Evolutionary conservation across 257 asterid species (phyloP), one percentile per base, ranked within the genome.

Genomic region (Haberlea rhodopensis): DNA sequence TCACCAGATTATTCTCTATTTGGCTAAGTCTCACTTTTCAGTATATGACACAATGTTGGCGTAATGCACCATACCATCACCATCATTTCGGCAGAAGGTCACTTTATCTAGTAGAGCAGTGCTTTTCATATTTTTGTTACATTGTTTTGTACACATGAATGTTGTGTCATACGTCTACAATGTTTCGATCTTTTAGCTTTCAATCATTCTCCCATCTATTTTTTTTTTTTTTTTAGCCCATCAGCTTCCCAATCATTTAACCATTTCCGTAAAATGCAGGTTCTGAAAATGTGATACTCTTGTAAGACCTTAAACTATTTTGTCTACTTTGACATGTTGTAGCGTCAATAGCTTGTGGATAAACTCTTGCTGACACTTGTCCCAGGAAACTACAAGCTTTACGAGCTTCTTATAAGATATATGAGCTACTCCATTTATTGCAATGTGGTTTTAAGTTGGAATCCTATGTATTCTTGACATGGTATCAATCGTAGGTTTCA

Each of bases 321-420:
- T n/a, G n/a, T n/a, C n/a, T n/a, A n/a, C n/a, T n/a, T n/a, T n/a
- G n/a, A n/a, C n/a, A n/a, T n/a, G n/a, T n/a, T n/a, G n/a, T n/a
- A n/a, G n/a, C 59, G 16, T 71, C 26, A 75, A 71, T 89, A 92
- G 99, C 95, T 92, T 68, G 96, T 92, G 40, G 97, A 91, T 28
- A 85, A 96, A 79, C 91, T n/a, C n/a, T n/a, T n/a, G n/a, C n/a
- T n/a, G n/a, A n/a, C n/a, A n/a, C n/a, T n/a, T n/a, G n/a, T n/a
- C n/a, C n/a, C n/a, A n/a, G n/a, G n/a, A n/a, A n/a, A n/a, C n/a
- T n/a, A n/a, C n/a, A n/a, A n/a, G n/a, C n/a, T n/a, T n/a, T n/a
- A n/a, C n/a, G n/a, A n/a, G n/a, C n/a, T n/a, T n/a, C n/a, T n/a
- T n/a, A n/a, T n/a, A n/a, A n/a, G n/a, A n/a, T n/a, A n/a, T n/a